Percentiles rank a stretch among this genome's conserved stretches.
These are phyloP conservation scores for Yamadazyma taylorii DNA, from an alignment of 1,139 yeast species.

Conservation along the genomic window DNA sequence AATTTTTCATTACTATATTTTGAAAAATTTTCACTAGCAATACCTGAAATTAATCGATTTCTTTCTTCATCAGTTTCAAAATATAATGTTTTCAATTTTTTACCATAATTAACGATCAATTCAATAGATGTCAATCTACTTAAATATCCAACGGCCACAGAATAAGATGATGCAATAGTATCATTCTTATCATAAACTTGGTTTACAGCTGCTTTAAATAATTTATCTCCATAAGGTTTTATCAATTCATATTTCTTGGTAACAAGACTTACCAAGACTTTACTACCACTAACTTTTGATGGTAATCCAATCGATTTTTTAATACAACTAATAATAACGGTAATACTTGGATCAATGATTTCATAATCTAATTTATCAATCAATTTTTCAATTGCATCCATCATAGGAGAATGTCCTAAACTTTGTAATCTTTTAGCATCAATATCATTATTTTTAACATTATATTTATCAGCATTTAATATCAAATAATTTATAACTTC, in stretches of 20 bases:
- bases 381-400: conserved; percentile 80
- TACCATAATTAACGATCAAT: conserved; percentile 54
- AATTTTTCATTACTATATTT: conserved; percentile 76
- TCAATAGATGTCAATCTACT: conserved; percentile 63
- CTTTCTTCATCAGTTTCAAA: conserved; percentile 58
- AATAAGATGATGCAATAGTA: conserved; percentile 73
- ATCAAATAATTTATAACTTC: conserved; percentile 84
- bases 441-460: conserved; percentile 65
- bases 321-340: conserved; percentile 47
- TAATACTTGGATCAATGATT: conserved; percentile 53
- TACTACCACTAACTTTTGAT: conserved; percentile 86
- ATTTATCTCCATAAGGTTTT: conserved; percentile 60
- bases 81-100: conserved; percentile 52
- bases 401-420: conserved; percentile 80
- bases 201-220: conserved; percentile 55
- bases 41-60: conserved; percentile 53
- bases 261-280: conserved; percentile 65
- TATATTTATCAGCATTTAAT: conserved; percentile 85
- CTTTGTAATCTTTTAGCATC: conserved; percentile 78
- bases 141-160: conserved; percentile 78
- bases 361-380: conserved; percentile 57
- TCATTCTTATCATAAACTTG: conserved; percentile 73
- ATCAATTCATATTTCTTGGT: conserved; percentile 55
- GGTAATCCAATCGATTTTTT: conserved; percentile 84
- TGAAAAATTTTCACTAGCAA: conserved; percentile 67